These are phyloP conservation scores for grape (Vitis vinifera) DNA, from an alignment of 164 flowering plant species.

Conservation along the genomic window ASM3070453v1 NC_081823.1:11084001-11084500, in stretches of 20 bases:
- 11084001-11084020: no score
- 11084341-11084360: slow-evolving; percentile 7
- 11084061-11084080: no score
- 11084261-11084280: slow-evolving; percentile 2
- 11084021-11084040: no score
- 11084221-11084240: not conserved
- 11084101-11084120: no score
- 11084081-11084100: no score
- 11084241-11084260: not conserved
- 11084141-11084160: no score
- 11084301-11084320: slow-evolving; percentile 14
- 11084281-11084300: slow-evolving; percentile 14
- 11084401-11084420: not conserved
- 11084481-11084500: not conserved
- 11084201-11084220: not conserved
- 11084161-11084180: no score
- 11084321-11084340: slow-evolving; percentile 11
- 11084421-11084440: not conserved
- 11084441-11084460: not conserved
- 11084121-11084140: no score
- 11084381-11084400: slow-evolving; percentile 1
- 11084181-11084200: no score
- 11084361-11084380: slow-evolving; percentile 1
- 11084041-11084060: no score
- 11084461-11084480: no score